Conservation (phyloP, 202 grass and related monocot species). For the Setaria italica region DNA sequence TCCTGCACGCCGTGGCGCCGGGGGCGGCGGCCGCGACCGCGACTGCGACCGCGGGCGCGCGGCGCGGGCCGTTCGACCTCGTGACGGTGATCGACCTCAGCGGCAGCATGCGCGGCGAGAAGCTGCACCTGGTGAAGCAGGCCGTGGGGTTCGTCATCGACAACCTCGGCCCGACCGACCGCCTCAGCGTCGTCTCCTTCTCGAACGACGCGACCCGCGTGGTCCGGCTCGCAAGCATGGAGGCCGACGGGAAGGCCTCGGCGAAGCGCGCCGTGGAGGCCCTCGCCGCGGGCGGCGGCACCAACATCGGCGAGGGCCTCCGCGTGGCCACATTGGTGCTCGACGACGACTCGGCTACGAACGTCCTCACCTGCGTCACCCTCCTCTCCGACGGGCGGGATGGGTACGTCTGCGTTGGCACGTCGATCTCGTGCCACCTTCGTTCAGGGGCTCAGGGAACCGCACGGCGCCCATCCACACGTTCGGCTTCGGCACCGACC, state of each 20-base stretch:
- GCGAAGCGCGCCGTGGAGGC: slow-evolving; percentile 45
- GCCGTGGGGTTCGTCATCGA: slow-evolving; percentile 61
- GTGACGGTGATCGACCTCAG: slow-evolving; percentile 63
- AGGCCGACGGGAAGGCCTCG: slow-evolving; percentile 29
- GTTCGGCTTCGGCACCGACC: slow-evolving; percentile 69
- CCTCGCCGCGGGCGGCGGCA: slow-evolving; percentile 42
- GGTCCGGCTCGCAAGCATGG: slow-evolving; percentile 43
- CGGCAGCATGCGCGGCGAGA: slow-evolving; percentile 53
- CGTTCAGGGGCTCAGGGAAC: slow-evolving; percentile 5
- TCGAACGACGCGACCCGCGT: slow-evolving; percentile 26
- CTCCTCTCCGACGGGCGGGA: slow-evolving; percentile 74
- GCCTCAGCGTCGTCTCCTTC: slow-evolving; percentile 51
- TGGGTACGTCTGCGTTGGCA: slow-evolving; percentile 1
- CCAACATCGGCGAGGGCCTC: slow-evolving; percentile 68
- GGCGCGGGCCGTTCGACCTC: slow-evolving; percentile 53
- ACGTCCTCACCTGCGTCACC: slow-evolving; percentile 55
- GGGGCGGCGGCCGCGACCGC: not conserved
- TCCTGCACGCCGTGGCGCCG: slow-evolving; percentile 54
- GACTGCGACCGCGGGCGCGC: too few relatives aligned
- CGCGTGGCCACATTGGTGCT: slow-evolving; percentile 62
- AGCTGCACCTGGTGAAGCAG: slow-evolving; percentile 54
- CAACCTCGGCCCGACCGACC: slow-evolving; percentile 38
- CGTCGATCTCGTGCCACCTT: slow-evolving; percentile 58
- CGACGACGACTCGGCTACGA: too few relatives aligned
- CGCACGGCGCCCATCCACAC: slow-evolving; percentile 59